These are phyloP conservation scores for Tephrocybe sp. DNA, from an alignment of 768 basidiomycete genomes.

Conservation along the genomic window DNA sequence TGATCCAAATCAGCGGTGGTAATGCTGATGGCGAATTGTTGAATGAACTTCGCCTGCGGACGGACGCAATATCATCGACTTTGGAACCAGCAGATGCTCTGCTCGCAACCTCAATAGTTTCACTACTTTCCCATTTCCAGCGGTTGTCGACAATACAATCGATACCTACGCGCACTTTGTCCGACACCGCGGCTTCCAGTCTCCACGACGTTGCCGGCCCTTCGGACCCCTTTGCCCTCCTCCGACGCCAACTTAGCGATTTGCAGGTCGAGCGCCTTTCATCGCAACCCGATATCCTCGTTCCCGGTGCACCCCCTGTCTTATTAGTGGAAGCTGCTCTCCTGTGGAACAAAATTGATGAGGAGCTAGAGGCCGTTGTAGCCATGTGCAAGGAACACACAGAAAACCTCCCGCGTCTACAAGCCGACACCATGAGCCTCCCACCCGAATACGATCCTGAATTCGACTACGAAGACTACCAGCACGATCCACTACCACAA, in stretches of 20 bases:
- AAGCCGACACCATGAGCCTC: constrained; percentile 29
- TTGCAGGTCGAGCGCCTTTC: constrained; percentile 59
- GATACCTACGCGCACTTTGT: constrained; percentile 14
- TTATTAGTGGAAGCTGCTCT: constrained; percentile 59
- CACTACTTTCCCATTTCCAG: constrained; percentile 68
- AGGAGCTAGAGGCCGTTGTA: constrained; percentile 69
- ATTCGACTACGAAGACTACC: constrained; percentile 39
- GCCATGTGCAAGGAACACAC: constrained; percentile 65
- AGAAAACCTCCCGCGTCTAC: constrained; percentile 30
- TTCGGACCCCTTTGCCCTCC: constrained; percentile 52
- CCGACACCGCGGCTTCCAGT: constrained; percentile 13
- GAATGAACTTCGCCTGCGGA: constrained; percentile 55
- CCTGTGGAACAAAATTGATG: constrained; percentile 75
- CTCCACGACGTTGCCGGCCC: constrained; percentile 13
- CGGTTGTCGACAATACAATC: constrained; percentile 53
- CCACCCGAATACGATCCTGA: constrained; percentile 51
- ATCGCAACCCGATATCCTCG: constrained; percentile 34
- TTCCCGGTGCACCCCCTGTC: constrained; percentile 42
- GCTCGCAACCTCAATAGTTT: constrained; percentile 67
- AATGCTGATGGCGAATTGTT: constrained; percentile 53
- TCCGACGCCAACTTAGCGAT: constrained; percentile 68
- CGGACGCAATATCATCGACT: constrained; percentile 46
- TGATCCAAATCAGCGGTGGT: constrained; percentile 43
- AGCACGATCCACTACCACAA: constrained; percentile 49
- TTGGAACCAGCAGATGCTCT: constrained; percentile 52